These are phyloP conservation scores for Penicillium coprophilum DNA, from an alignment of 495 filamentous ascomycete species.

Conservation along the genomic window DNA sequence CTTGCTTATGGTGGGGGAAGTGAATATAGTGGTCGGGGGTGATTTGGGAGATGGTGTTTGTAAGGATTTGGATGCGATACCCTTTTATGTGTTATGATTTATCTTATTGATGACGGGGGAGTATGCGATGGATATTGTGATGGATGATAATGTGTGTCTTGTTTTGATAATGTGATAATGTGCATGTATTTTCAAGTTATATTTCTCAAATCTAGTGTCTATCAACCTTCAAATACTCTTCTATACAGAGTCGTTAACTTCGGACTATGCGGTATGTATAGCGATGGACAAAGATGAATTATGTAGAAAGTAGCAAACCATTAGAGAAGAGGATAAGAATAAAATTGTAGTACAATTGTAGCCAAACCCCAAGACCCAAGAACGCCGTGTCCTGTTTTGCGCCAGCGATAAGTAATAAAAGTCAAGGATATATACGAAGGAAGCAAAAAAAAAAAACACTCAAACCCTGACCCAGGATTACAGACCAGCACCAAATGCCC, in stretches of 20 bases:
- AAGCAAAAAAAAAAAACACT: background rate
- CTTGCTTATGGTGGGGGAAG: constrained; percentile 34
- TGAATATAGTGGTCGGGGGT: constrained; percentile 21
- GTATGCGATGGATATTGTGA: too few relatives aligned
- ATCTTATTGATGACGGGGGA: background rate
- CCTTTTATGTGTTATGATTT: constrained; percentile 1
- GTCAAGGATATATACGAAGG: constrained; percentile 19
- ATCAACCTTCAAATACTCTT: background rate
- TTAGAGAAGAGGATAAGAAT: background rate
- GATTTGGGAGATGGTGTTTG: background rate
- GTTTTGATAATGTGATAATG: too few relatives aligned
- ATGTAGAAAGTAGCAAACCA: background rate
- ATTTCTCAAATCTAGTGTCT: background rate
- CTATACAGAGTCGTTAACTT: background rate
- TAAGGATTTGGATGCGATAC: background rate
- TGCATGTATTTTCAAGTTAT: too few relatives aligned
- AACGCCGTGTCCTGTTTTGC: constrained; percentile 21
- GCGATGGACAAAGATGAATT: background rate
- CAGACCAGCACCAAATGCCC: background rate
- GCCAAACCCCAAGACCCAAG: background rate
- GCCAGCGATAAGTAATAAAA: constrained; percentile 16
- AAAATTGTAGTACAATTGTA: constrained; percentile 3
- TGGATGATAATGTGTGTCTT: too few relatives aligned
- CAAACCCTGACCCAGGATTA: background rate
- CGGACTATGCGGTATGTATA: background rate